Conservation (phyloP, 75 land plant species). For the Pseudotsuga menziesii region DNA sequence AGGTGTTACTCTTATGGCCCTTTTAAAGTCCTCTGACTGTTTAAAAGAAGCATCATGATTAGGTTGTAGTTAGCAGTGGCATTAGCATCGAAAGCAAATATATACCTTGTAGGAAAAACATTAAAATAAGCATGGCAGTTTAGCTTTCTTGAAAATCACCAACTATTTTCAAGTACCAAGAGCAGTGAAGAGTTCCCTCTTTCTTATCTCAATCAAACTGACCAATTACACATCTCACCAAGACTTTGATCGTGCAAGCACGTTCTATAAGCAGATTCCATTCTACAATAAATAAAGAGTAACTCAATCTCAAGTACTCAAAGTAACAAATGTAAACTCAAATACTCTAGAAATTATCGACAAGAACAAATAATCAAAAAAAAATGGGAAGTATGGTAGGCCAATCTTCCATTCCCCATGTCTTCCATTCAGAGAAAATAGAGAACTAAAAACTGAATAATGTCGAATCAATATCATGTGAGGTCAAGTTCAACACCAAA, state of each 20-base stretch:
- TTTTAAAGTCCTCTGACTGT: constrained; percentile 66
- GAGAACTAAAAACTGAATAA: too few species aligned
- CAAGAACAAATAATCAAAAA: background rate
- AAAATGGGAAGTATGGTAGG: background rate
- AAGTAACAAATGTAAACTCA: background rate
- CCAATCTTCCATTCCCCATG: too few species aligned
- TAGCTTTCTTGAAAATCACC: constrained; percentile 25
- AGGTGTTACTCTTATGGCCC: constrained; percentile 28
- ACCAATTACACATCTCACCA: constrained; percentile 13
- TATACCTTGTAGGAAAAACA: background rate
- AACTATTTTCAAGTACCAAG: constrained; percentile 89
- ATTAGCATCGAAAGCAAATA: background rate
- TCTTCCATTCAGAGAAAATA: too few species aligned
- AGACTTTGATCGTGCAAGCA: constrained; percentile 48
- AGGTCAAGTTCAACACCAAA: too few species aligned
- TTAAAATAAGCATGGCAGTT: background rate
- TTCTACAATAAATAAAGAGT: constrained; percentile 30
- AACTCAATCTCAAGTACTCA: background rate
- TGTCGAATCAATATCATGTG: too few species aligned
- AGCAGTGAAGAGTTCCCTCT: constrained; percentile 56
- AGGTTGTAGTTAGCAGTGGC: background rate
- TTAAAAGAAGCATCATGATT: background rate
- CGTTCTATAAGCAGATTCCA: constrained; percentile 68
- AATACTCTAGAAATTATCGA: background rate
- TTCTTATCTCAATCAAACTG: constrained; percentile 23